Evolutionary conservation across 2,329 filamentous ascomycete genomes (phyloP).

Genomic region (Trichoderma guizhouense): DNA sequence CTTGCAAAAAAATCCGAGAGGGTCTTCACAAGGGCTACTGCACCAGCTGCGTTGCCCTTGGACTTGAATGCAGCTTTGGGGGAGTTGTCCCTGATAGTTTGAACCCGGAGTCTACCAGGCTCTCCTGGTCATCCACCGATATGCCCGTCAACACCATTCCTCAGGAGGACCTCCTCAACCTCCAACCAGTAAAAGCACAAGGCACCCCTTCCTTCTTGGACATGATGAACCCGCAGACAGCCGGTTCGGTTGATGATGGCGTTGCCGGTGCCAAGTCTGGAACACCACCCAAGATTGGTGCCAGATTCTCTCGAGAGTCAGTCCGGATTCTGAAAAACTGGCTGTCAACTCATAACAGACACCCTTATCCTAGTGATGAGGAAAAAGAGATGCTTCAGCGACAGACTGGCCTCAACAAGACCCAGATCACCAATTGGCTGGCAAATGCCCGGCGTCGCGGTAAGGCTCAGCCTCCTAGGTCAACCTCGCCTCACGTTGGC

Average conservation of each 20-base stretch:
- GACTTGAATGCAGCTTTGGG: constrained; percentile 57
- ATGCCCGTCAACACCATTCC: constrained; percentile 36
- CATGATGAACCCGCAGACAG: constrained; percentile 22
- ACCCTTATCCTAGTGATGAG: constrained; percentile 84
- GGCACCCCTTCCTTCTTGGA: constrained; percentile 29
- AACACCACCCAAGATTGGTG: constrained; percentile 59
- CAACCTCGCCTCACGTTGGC: constrained; percentile 65
- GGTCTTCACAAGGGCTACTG: constrained; percentile 59
- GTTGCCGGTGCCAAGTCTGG: constrained; percentile 25
- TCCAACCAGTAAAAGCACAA: constrained; percentile 26
- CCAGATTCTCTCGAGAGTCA: constrained; percentile 76
- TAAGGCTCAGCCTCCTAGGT: constrained; percentile 68
- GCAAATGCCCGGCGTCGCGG: constrained; percentile 82
- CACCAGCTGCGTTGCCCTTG: constrained; percentile 59
- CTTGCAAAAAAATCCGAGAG: constrained; percentile 59
- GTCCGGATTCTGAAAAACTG: constrained; percentile 80
- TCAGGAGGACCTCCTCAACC: constrained; percentile 25
- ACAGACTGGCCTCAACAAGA: constrained; percentile 75
- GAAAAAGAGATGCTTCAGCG: constrained; percentile 78
- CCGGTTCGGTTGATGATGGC: not conserved
- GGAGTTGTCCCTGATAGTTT: constrained; percentile 33
- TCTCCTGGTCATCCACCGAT: constrained; percentile 37
- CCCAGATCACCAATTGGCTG: constrained; percentile 88
- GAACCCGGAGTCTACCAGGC: constrained; percentile 35
- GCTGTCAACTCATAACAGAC: constrained; percentile 73